phyloP scores from a whole-genome alignment of 2,329 filamentous ascomycete genomes.

The Nigrograna mackinnonii region DNA sequence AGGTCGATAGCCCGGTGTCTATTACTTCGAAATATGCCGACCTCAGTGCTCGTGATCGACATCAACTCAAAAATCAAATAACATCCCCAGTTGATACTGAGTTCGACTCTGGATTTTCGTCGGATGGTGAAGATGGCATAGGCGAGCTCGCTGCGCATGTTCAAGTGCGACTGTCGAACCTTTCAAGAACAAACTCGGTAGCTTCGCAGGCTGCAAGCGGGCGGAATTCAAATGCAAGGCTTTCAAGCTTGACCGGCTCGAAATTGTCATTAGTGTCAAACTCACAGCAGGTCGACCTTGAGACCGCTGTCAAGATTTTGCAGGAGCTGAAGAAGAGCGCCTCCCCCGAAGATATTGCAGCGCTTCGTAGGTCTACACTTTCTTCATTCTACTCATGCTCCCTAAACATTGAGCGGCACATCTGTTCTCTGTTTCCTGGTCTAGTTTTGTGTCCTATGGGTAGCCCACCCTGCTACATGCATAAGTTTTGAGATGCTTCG shows the following conservation, averaged over 20 bases:
- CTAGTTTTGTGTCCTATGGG: no score
- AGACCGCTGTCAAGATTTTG: slow-evolving; percentile 48
- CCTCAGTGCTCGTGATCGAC: slow-evolving; percentile 27
- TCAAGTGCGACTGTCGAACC: slow-evolving; percentile 25
- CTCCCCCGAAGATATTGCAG: slow-evolving; percentile 52
- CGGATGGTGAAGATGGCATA: slow-evolving; percentile 15
- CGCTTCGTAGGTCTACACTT: slow-evolving; percentile 33
- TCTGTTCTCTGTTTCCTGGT: no score
- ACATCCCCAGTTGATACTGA: slow-evolving; percentile 31
- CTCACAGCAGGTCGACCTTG: slow-evolving; percentile 44
- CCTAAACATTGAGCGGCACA: no score
- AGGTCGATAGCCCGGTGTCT: slow-evolving; percentile 22
- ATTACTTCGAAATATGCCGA: slow-evolving; percentile 27
- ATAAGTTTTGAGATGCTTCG: no score
- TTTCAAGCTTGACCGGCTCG: slow-evolving; percentile 25
- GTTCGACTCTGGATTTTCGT: slow-evolving; percentile 14
- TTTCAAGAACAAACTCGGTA: slow-evolving; percentile 26
- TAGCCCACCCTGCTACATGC: no score
- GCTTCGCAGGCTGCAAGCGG: slow-evolving; percentile 27
- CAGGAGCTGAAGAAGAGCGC: slow-evolving; percentile 53
- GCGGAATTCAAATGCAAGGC: slow-evolving; percentile 23
- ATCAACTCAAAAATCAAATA: slow-evolving; percentile 31
- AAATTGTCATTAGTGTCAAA: slow-evolving; percentile 34
- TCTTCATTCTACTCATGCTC: no score
- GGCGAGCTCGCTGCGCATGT: slow-evolving; percentile 23